Evolutionary conservation across 2,329 filamentous ascomycete genomes (phyloP).

Genomic region (Fusarium udum): DNA sequence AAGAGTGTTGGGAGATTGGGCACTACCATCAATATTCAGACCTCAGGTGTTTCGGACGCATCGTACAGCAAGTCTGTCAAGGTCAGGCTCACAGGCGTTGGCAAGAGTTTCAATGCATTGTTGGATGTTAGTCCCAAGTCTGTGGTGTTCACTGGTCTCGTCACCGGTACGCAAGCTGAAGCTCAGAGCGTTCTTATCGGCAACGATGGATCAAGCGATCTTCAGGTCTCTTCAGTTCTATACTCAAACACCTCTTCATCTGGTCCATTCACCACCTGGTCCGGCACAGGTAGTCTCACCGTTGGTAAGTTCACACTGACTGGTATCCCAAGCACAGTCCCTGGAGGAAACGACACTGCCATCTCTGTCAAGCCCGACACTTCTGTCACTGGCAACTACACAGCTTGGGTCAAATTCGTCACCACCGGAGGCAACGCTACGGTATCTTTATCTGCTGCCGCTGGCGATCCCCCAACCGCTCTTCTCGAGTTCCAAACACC

Average conservation of each 20-base stretch:
- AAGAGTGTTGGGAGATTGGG: slow-evolving; percentile 57
- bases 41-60: slow-evolving; percentile 54
- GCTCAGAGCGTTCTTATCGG: slow-evolving; percentile 58
- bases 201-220: slow-evolving; percentile 59
- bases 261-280: slow-evolving; percentile 56
- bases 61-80: slow-evolving; percentile 58
- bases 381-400: slow-evolving; percentile 56
- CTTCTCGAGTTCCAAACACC: slow-evolving; percentile 64
- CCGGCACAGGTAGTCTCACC: slow-evolving; percentile 47
- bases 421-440: slow-evolving; percentile 60
- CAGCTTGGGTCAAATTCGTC: slow-evolving; percentile 57
- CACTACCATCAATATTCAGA: slow-evolving; percentile 58
- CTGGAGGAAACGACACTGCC: slow-evolving; percentile 50
- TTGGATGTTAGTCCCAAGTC: slow-evolving; percentile 58
- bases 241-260: slow-evolving; percentile 55
- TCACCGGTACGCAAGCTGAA: slow-evolving; percentile 53
- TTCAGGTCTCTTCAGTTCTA: slow-evolving; percentile 56
- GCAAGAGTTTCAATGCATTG: slow-evolving; percentile 56
- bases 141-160: slow-evolving; percentile 60
- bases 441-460: slow-evolving; percentile 59
- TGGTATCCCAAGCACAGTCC: slow-evolving; percentile 57
- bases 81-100: slow-evolving; percentile 59
- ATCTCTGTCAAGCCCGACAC: slow-evolving; percentile 60
- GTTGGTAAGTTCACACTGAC: slow-evolving; percentile 60
- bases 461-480: slow-evolving; percentile 59